Conservation (phyloP, 208 protist species). For the Wallacemonas collosoma region DNA sequence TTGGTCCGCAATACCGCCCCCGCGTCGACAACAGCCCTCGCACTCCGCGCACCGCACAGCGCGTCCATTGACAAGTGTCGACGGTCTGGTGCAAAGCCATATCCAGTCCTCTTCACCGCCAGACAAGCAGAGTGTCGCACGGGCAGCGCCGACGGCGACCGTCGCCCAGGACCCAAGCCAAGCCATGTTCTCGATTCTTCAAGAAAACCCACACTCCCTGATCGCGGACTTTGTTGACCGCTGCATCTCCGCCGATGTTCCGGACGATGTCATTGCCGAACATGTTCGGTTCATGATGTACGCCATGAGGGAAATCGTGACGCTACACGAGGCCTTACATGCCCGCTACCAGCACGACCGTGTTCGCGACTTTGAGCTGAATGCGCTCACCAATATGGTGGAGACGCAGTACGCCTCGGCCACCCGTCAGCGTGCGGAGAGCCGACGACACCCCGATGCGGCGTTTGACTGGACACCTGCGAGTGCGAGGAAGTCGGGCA, state of each 20-base stretch:
- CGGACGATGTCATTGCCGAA: constrained; percentile 68
- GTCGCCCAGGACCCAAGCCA: not conserved
- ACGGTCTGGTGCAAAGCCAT: not conserved
- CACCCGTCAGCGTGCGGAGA: not conserved
- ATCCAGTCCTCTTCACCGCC: not conserved
- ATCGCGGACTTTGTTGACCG: constrained; percentile 79
- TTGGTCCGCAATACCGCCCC: too few species aligned
- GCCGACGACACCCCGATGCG: too few species aligned
- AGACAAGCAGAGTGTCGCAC: not conserved
- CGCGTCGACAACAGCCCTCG: too few species aligned
- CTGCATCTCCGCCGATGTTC: constrained; percentile 51
- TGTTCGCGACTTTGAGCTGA: constrained; percentile 60
- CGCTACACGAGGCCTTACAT: constrained; percentile 61
- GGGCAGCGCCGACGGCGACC: not conserved
- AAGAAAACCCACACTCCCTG: constrained; percentile 31
- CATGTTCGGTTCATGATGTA: constrained; percentile 80
- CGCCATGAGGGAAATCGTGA: constrained; percentile 70
- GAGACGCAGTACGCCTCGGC: constrained; percentile 50
- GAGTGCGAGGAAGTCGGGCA: too few species aligned
- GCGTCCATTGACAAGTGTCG: not conserved
- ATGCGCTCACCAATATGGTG: constrained; percentile 47
- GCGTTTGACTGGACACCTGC: too few species aligned
- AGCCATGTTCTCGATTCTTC: constrained; percentile 8
- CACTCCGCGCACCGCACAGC: not conserved
- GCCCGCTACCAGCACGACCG: constrained; percentile 52